A percentile compares a stretch with the other conserved stretches of the same genome.
Conservation (phyloP, 345 rosid species). For the Populus euphratica region DNA sequence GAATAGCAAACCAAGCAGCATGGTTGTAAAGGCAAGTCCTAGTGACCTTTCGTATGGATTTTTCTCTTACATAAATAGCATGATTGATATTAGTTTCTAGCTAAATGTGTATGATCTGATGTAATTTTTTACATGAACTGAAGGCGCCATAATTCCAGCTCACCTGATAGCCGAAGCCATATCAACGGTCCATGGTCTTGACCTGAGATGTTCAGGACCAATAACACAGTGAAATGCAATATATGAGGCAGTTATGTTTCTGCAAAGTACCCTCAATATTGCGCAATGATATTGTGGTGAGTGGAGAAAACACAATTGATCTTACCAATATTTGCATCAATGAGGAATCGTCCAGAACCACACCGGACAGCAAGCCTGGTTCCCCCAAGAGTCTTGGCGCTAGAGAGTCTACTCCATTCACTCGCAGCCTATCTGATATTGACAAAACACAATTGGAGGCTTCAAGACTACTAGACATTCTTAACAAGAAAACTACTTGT, state of each 20-base stretch:
- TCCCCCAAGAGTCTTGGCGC: slow-evolving; percentile 25
- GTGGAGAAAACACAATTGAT: slow-evolving; percentile 19
- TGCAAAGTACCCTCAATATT: slow-evolving; percentile 67
- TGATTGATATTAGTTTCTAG: neutral
- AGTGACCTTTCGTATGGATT: neutral
- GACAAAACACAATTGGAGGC: slow-evolving; percentile 43
- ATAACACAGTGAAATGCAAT: slow-evolving; percentile 66
- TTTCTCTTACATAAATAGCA: neutral
- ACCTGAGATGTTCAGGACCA: slow-evolving; percentile 70
- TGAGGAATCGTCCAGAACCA: slow-evolving; percentile 37
- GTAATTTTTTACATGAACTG: slow-evolving; percentile 19
- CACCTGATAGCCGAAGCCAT: slow-evolving; percentile 60
- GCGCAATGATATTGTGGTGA: slow-evolving; percentile 42
- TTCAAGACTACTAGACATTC: slow-evolving; percentile 50
- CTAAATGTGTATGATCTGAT: neutral
- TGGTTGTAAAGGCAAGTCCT: slow-evolving; percentile 44
- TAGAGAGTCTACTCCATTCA: slow-evolving; percentile 33
- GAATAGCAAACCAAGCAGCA: slow-evolving; percentile 45
- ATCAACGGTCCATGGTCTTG: slow-evolving; percentile 49
- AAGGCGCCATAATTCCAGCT: slow-evolving; percentile 49
- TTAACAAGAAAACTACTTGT: slow-evolving; percentile 36
- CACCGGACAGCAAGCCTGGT: slow-evolving; percentile 29
- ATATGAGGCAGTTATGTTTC: slow-evolving; percentile 55
- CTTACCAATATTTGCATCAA: slow-evolving; percentile 29
- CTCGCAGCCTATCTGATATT: slow-evolving; percentile 40